These are phyloP conservation scores for Lentinula sp. DNA, from an alignment of 768 basidiomycete genomes.

Conservation along the genomic window DNA sequence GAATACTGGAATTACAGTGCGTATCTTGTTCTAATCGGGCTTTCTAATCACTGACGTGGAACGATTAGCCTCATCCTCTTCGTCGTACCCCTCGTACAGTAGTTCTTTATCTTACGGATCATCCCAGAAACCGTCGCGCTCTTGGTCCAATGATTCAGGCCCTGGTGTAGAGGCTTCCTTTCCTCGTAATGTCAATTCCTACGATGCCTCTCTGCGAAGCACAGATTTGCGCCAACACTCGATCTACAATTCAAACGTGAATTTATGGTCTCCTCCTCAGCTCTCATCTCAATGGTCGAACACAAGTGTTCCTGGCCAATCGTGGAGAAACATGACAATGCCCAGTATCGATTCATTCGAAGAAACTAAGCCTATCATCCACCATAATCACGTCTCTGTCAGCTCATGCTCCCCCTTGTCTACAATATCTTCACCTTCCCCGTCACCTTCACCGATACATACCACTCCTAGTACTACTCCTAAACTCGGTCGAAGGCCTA, in stretches of 20 bases:
- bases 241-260: neutral
- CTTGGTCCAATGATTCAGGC: neutral
- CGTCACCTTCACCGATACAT: conserved; percentile 3
- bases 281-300: neutral
- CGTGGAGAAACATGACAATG: neutral
- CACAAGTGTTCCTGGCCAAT: neutral
- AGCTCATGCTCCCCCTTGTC: conserved; percentile 3
- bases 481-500: neutral
- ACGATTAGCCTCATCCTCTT: neutral
- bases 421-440: conserved; percentile 6
- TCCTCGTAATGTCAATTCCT: neutral
- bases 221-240: neutral
- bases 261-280: neutral
- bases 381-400: neutral
- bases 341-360: neutral
- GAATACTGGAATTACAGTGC: neutral
- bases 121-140: neutral
- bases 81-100: neutral
- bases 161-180: neutral
- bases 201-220: neutral
- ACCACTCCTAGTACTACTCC: neutral
- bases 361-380: conserved; percentile 1
- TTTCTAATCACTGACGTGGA: neutral
- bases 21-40: neutral
- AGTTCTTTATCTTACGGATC: neutral